These are phyloP conservation scores for Amaranthus cruentus DNA, from an alignment of 148 eudicot genomes.

Conservation along the genomic window DNA sequence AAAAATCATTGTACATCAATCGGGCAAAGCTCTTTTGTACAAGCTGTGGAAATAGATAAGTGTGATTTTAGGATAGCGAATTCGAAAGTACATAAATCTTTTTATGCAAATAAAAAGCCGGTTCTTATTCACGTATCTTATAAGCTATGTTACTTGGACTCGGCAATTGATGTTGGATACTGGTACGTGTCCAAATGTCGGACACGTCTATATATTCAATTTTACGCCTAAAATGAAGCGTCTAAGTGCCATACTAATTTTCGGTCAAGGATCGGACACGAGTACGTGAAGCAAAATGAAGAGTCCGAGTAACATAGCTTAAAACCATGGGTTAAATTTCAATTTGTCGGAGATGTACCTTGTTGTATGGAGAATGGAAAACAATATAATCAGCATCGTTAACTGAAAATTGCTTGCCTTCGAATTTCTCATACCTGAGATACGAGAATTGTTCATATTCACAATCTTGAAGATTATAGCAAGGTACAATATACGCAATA, in stretches of 20 bases:
- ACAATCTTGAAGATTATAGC: neutral
- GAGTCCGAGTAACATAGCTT: neutral
- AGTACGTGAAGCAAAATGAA: no score
- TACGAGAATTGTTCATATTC: neutral
- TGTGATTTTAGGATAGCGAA: neutral
- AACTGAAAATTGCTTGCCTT: slow-evolving; percentile 75
- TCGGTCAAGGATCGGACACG: no score
- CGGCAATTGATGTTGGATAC: no score
- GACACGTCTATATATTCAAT: no score
- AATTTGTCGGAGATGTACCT: slow-evolving; percentile 40
- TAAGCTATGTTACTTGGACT: no score
- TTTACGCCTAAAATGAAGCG: no score
- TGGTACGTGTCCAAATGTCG: no score
- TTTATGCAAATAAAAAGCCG: neutral
- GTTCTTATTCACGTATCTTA: no score
- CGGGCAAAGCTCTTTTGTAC: slow-evolving; percentile 98
- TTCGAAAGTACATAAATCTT: slow-evolving; percentile 4
- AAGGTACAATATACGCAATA: neutral
- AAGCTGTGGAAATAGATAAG: slow-evolving; percentile 56
- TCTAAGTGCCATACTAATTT: no score
- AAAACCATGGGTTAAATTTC: neutral
- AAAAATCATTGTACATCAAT: slow-evolving; percentile 65
- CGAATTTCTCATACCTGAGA: slow-evolving; percentile 76
- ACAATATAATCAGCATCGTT: slow-evolving; percentile 77
- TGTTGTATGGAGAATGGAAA: slow-evolving; percentile 98